phyloP scores from a whole-genome alignment of 768 basidiomycete genomes.

The Termitomyces sp. region DNA sequence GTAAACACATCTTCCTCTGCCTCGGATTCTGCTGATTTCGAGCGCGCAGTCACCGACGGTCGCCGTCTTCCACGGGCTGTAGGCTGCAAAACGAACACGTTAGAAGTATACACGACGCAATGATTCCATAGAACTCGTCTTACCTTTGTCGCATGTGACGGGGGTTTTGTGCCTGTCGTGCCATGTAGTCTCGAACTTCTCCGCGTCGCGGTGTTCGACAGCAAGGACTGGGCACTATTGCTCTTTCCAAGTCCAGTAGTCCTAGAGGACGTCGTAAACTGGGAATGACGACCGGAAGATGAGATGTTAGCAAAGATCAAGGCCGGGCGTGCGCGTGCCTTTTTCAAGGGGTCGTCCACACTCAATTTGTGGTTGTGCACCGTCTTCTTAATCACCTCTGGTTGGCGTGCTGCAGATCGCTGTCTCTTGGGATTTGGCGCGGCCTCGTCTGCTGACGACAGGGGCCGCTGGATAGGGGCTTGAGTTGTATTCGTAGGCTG shows the following conservation, averaged over 20 bases:
- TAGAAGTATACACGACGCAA: constrained; percentile 2
- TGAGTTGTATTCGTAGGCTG: constrained; percentile 36
- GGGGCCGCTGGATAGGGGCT: constrained; percentile 53
- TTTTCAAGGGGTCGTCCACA: constrained; percentile 73
- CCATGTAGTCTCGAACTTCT: constrained; percentile 72
- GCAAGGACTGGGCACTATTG: constrained; percentile 40
- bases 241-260: constrained; percentile 47
- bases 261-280: constrained; percentile 66
- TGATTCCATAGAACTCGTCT: not conserved
- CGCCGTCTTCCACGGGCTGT: constrained; percentile 56
- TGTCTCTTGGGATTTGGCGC: constrained; percentile 75
- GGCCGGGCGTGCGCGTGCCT: constrained; percentile 89
- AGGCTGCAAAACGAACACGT: constrained; percentile 19
- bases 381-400: constrained; percentile 43
- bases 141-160: constrained; percentile 49
- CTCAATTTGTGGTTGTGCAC: constrained; percentile 54
- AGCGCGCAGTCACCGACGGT: constrained; percentile 46
- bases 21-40: constrained; percentile 65
- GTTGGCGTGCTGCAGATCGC: constrained; percentile 56
- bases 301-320: constrained; percentile 85
- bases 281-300: constrained; percentile 76
- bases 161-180: constrained; percentile 45
- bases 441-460: constrained; percentile 79
- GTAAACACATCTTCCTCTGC: constrained; percentile 57
- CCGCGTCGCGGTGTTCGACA: constrained; percentile 46